phyloP scores from a whole-genome alignment of 371 early-diverging fungal genomes.

The Mortierella sp. region DNA sequence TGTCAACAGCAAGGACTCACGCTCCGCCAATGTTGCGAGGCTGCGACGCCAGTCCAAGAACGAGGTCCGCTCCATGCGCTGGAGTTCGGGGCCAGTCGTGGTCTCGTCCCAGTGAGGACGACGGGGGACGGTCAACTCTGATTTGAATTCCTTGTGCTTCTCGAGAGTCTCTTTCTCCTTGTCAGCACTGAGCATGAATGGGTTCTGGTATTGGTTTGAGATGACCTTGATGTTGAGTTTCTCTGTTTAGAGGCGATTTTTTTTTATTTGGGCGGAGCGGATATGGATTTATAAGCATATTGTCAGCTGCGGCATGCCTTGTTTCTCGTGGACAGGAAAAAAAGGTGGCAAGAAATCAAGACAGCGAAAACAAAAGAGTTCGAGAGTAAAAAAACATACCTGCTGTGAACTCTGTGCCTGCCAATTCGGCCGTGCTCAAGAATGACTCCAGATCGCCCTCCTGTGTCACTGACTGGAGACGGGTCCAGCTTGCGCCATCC shows the following conservation, averaged over 20 bases:
- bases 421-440: slow-evolving; percentile 93
- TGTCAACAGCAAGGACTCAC: slow-evolving; percentile 90
- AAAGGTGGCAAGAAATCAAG: no score
- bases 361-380: not conserved
- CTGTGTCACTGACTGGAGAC: slow-evolving; percentile 95
- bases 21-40: slow-evolving; percentile 84
- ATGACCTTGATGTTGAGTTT: slow-evolving; percentile 89
- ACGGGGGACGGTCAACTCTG: slow-evolving; percentile 84
- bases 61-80: slow-evolving; percentile 82
- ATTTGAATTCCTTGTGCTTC: slow-evolving; percentile 81
- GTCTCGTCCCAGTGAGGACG: slow-evolving; percentile 91
- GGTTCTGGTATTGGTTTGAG: slow-evolving; percentile 79
- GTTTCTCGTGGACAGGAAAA: not conserved
- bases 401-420: slow-evolving; percentile 96
- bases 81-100: slow-evolving; percentile 87
- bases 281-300: no score
- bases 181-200: slow-evolving; percentile 81
- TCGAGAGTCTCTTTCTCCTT: slow-evolving; percentile 80
- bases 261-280: no score
- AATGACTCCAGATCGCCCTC: slow-evolving; percentile 97
- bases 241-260: slow-evolving; percentile 61
- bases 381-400: slow-evolving; percentile 58
- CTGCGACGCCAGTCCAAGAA: slow-evolving; percentile 95
- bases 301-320: no score
- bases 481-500: slow-evolving; percentile 86